Evolutionary conservation across 2,329 filamentous ascomycete genomes (phyloP), one percentile per base, ranked within the genome.

Genomic region (Escovopsis sp.): DNA sequence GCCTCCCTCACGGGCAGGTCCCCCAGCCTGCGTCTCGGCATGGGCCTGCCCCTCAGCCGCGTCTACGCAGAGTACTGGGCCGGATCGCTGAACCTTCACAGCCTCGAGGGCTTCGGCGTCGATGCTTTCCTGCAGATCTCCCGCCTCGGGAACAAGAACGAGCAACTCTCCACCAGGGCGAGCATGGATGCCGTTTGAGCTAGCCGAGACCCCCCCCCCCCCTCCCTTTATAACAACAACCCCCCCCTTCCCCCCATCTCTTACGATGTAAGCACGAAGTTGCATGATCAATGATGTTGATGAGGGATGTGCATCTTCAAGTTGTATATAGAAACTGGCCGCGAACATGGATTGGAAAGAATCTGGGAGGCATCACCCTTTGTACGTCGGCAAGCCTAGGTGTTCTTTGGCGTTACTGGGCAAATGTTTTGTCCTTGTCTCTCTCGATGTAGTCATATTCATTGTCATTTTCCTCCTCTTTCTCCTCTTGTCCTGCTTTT

Each of bases 31-130:
- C 73, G 85, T 10, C 67, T 98, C 2, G 90, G 90, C 4, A 93
- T 98, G 70, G 90, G 90, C 2, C 59, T 98, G 35, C 90, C 90
- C 0, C 77, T 98, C 60, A 94, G 87, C 49, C 74, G 85, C 41
- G 83, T 96, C 3, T 98, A 96, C 56, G 86, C 88, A 19, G 88
- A 96, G 57, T 96, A 96, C 57, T 98, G 90, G 90, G 90, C 90
- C 3, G 90, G 90, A 17, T 90, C 74, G 48, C 62, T 98, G 8
- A 82, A 94, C 49, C 58, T 96, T 39, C 88, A 96, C 54, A 94
- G 82, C 50, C 62, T 98, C 7, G 88, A 94, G 52, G 92, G 90
- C 1, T 96, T 94, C 53, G 90, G 90, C 12, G 85, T 92, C 6
- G 90, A 98, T 61, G 87, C 83, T 0, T 98, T 98, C 51, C 60